These are phyloP conservation scores for Agapanthus africanus DNA, from an alignment of 106 monocot species.

Conservation along the genomic window DNA sequence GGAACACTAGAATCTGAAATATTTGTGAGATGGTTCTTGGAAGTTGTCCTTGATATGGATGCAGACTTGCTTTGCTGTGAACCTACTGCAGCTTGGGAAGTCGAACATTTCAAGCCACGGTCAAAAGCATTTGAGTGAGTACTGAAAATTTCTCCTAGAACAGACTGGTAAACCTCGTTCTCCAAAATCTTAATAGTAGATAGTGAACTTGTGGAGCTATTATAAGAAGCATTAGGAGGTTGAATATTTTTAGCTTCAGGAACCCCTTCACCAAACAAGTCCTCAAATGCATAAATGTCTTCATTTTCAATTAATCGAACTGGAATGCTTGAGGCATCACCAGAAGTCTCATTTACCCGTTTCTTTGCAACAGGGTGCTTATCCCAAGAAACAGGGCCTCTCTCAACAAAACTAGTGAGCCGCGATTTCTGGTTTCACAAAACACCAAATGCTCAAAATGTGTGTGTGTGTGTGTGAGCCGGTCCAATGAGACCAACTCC, in stretches of 20 bases:
- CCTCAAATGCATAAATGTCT: constrained; percentile 29
- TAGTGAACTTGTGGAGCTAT: neutral
- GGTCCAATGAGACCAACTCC: no score
- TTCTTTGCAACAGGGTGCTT: constrained; percentile 18
- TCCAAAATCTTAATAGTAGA: constrained; percentile 52
- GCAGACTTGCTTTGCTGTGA: constrained; percentile 10
- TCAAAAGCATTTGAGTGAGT: constrained; percentile 10
- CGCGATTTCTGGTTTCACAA: constrained; percentile 62
- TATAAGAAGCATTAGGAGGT: constrained; percentile 13
- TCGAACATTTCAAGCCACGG: neutral
- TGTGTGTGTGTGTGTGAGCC: neutral
- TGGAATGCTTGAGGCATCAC: constrained; percentile 15
- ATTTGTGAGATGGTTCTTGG: constrained; percentile 3
- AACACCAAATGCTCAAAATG: neutral
- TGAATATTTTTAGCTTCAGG: constrained; percentile 24
- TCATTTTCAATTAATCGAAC: constrained; percentile 14
- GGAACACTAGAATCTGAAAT: neutral
- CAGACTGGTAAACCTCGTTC: constrained; percentile 40
- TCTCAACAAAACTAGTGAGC: constrained; percentile 60
- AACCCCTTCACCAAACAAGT: constrained; percentile 17
- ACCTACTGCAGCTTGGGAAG: constrained; percentile 10
- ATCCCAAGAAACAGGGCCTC: constrained; percentile 68
- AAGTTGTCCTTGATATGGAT: constrained; percentile 16
- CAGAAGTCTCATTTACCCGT: constrained; percentile 22
- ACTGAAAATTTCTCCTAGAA: constrained; percentile 27